Conservation (phyloP, 2,329 filamentous ascomycete genomes). For the Colletotrichum eleusines region DNA sequence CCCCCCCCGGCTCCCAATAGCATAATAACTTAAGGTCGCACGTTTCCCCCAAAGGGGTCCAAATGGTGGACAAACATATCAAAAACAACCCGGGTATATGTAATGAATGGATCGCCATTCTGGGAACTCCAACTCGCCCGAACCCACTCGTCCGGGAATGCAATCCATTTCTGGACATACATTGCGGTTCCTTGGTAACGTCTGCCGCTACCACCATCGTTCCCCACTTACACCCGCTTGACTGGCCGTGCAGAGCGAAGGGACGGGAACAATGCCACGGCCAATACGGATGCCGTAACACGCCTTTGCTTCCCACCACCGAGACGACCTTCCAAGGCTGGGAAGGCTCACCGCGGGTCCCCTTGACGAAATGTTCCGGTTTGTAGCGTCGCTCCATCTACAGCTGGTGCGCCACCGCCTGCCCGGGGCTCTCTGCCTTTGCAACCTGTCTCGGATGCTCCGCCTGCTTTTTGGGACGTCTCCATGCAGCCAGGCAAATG, state of each 20-base stretch:
- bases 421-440: neutral
- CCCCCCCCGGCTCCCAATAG: slow-evolving; percentile 26
- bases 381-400: slow-evolving; percentile 9
- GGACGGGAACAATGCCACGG: slow-evolving; percentile 8
- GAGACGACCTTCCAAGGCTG: slow-evolving; percentile 32
- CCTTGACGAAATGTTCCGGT: neutral
- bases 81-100: slow-evolving; percentile 20
- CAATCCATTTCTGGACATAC: too few relatives aligned
- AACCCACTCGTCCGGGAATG: slow-evolving; percentile 24
- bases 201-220: slow-evolving; percentile 7
- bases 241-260: slow-evolving; percentile 11
- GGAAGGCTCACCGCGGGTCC: neutral
- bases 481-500: slow-evolving; percentile 8
- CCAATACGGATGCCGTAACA: slow-evolving; percentile 3
- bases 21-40: slow-evolving; percentile 20
- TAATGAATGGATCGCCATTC: slow-evolving; percentile 24
- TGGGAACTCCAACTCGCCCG: slow-evolving; percentile 29
- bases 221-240: slow-evolving; percentile 17
- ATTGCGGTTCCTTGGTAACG: neutral
- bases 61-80: slow-evolving; percentile 5
- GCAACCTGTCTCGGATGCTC: neutral
- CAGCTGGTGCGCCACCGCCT: slow-evolving; percentile 16
- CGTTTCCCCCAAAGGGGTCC: slow-evolving; percentile 21
- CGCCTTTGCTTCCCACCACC: slow-evolving; percentile 14
- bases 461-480: neutral